Conservation (phyloP, 352 stramenopile species). For the Globisporangium carolinianum region DNA sequence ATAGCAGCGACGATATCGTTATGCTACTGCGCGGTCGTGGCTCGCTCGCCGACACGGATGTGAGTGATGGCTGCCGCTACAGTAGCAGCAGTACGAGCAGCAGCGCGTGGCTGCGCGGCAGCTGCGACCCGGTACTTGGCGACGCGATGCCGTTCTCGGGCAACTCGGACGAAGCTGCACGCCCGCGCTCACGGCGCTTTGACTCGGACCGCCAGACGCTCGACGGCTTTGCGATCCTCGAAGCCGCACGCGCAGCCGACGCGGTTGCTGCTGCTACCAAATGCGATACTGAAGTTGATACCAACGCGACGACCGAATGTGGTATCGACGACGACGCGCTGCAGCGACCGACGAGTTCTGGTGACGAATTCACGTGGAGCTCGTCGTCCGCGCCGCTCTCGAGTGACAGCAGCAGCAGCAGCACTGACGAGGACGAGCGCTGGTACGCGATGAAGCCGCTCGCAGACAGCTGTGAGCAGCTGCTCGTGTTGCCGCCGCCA, state of each 20-base stretch:
- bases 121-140: conserved; percentile 11
- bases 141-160: conserved; percentile 21
- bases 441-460: conserved; percentile 18
- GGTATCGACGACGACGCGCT: conserved; percentile 8
- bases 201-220: conserved; percentile 15
- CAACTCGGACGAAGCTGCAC: conserved; percentile 27
- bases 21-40: conserved; percentile 8
- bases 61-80: conserved; percentile 15
- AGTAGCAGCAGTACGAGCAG: conserved; percentile 14
- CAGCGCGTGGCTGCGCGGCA: conserved; percentile 16
- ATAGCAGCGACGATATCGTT: background rate
- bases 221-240: conserved; percentile 26
- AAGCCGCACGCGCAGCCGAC: conserved; percentile 18
- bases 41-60: conserved; percentile 30
- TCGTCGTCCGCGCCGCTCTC: conserved; percentile 11
- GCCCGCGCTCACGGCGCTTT: conserved; percentile 14
- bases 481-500: conserved; percentile 1
- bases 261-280: background rate
- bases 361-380: conserved; percentile 10
- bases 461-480: background rate
- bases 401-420: conserved; percentile 1
- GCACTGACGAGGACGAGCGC: conserved; percentile 6
- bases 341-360: conserved; percentile 6
- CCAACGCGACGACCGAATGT: background rate
- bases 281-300: too few species aligned